A percentile compares a stretch with the other conserved stretches of the same genome.
Evolutionary conservation across 2,329 filamentous ascomycete species (phyloP).

Genomic region (Macrophomina pseudophaseolina): DNA sequence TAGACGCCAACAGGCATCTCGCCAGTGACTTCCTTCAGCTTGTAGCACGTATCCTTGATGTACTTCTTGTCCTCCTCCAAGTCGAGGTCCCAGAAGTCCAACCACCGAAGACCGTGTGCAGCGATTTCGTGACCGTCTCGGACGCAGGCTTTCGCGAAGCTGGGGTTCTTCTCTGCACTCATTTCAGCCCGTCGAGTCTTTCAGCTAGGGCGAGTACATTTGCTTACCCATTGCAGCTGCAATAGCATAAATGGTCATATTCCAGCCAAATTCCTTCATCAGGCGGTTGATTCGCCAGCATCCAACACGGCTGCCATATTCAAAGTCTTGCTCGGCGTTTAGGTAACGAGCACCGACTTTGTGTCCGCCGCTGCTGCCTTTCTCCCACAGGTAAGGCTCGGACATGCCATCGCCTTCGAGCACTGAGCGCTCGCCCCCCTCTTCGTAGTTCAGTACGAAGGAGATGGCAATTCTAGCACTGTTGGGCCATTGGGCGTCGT

Average conservation of each 20-base stretch:
- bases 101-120: constrained; percentile 49
- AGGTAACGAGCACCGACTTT: constrained; percentile 37
- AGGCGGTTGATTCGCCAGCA: constrained; percentile 49
- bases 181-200: neutral
- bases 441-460: constrained; percentile 35
- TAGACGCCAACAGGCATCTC: constrained; percentile 44
- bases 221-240: constrained; percentile 42
- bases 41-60: constrained; percentile 45
- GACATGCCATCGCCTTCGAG: constrained; percentile 30
- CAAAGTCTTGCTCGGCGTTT: constrained; percentile 42
- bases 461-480: constrained; percentile 41
- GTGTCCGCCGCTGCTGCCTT: constrained; percentile 35
- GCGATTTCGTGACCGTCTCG: constrained; percentile 50
- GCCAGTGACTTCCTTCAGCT: constrained; percentile 41
- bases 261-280: constrained; percentile 50
- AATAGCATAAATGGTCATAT: constrained; percentile 51
- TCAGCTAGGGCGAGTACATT: neutral
- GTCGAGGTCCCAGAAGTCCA: constrained; percentile 49
- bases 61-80: constrained; percentile 47
- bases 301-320: constrained; percentile 43
- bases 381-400: constrained; percentile 46
- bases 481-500: constrained; percentile 41
- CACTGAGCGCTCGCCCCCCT: constrained; percentile 32
- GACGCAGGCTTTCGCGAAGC: constrained; percentile 47
- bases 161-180: constrained; percentile 42